phyloP scores from a whole-genome alignment of 2,329 filamentous ascomycete species.

The Neopestalotiopsis sp. region DNA sequence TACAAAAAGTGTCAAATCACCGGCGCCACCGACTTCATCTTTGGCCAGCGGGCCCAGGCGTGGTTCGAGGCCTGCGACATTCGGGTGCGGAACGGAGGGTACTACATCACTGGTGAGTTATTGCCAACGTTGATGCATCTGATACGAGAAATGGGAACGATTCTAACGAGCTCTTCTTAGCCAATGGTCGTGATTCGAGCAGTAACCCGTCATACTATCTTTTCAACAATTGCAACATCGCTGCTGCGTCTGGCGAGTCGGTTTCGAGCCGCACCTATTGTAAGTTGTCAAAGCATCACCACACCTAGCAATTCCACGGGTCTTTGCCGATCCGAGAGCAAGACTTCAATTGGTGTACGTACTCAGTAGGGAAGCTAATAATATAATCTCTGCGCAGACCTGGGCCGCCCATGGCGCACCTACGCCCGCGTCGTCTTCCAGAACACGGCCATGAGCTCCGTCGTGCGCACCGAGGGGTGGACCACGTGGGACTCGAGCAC shows the following conservation, averaged over 20 bases:
- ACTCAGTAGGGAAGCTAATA: no score
- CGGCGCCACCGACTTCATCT: constrained; percentile 57
- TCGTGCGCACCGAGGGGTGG: constrained; percentile 68
- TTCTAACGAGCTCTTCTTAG: constrained; percentile 28
- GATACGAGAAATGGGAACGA: no score
- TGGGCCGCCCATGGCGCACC: constrained; percentile 54
- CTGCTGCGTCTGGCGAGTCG: constrained; percentile 42
- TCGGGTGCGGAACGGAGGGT: constrained; percentile 41
- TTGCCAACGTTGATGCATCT: no score
- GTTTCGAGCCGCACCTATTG: constrained; percentile 46
- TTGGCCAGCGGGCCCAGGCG: constrained; percentile 46
- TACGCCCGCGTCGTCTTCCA: constrained; percentile 56
- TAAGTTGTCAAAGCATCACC: no score
- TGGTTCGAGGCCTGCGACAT: constrained; percentile 53
- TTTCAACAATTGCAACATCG: constrained; percentile 50
- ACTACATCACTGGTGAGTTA: constrained; percentile 47
- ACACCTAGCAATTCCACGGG: no score
- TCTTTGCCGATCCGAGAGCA: no score
- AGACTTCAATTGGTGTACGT: no score
- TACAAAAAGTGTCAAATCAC: constrained; percentile 50
- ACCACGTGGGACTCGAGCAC: constrained; percentile 56
- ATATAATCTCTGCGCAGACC: constrained; percentile 33
- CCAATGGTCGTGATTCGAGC: constrained; percentile 46
- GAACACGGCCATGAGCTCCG: constrained; percentile 53
- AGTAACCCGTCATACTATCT: constrained; percentile 48